Conservation (phyloP, 768 basidiomycete genomes). For the Mycena epipterygia region DNA sequence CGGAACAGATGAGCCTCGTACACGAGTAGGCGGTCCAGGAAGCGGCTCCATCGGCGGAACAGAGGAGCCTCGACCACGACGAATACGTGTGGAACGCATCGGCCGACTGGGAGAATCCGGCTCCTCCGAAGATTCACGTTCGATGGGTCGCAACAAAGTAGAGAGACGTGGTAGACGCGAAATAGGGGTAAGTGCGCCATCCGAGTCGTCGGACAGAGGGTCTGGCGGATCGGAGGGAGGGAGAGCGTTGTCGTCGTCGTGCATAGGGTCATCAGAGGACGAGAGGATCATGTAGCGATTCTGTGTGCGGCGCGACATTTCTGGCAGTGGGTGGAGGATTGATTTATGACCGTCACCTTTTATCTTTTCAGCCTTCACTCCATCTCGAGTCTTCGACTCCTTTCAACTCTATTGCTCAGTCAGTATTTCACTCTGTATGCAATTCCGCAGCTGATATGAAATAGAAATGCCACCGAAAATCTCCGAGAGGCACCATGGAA, state of each 20-base stretch:
- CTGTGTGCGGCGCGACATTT: neutral
- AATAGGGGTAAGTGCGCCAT: neutral
- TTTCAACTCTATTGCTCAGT: too few relatives aligned
- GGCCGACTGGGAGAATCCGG: neutral
- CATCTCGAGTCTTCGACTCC: too few relatives aligned
- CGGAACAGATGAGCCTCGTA: neutral
- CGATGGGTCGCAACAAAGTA: neutral
- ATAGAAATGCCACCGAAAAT: neutral
- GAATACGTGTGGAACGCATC: neutral
- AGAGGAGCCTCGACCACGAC: neutral
- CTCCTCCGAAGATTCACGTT: neutral
- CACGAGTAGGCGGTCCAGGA: too few relatives aligned
- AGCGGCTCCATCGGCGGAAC: neutral
- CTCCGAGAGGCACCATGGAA: neutral
- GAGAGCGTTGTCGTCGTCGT: neutral
- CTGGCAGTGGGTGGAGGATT: neutral
- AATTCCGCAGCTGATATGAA: too few relatives aligned
- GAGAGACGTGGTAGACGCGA: neutral
- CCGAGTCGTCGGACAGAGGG: neutral
- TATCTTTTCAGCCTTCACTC: neutral
- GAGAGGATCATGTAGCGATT: neutral
- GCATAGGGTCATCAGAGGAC: neutral
- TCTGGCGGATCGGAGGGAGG: neutral
- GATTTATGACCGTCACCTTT: neutral
- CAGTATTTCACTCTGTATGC: too few relatives aligned